Evolutionary conservation across 2,329 filamentous ascomycete species (phyloP), one percentile per base, ranked within the genome.

Genomic region (Lecanosticta acicola): DNA sequence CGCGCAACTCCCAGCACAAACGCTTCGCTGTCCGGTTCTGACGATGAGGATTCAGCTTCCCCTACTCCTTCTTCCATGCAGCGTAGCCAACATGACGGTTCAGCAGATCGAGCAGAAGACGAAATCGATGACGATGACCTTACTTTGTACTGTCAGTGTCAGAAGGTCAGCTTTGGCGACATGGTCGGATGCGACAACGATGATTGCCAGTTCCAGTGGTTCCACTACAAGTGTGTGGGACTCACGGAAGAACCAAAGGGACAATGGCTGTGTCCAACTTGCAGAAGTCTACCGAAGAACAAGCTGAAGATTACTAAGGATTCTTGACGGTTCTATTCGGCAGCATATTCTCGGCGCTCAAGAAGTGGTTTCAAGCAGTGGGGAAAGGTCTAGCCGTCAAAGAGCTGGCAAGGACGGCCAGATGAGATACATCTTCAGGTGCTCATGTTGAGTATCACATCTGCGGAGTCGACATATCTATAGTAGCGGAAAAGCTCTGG

Each of bases 181-280:
- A 93, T 93, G 87, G 86, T 93, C 53, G 87, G 85, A 21, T 93
- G 87, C 70, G 87, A 93, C 71, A 91, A 91, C 65, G 81, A 85
- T 47, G 77, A 83, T 55, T 93, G 87, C 67, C 81, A 82, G 38
- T 86, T 80, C 61, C 86, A 93, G 69, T 93, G 87, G 87, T 93
- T 93, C 66, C 87, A 93, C 68, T 93, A 86, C 84, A 81, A 69
- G 48, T 76, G 73, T 51, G 71, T 75, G 40, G 69, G 69, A 20
- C 67, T 76, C 51, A 72, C 71, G 50, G 66, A 71, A 56, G 71
- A 74, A 60, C 73, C 73, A 3, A 63, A 67, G 45, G 72, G 72
- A 11, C 71, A 75, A 51, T 76, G 73, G 73, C 62, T 76, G 32
- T 76, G 73, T 61, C 70, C 71, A 16, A 53, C 57, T 34, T 68